These are phyloP conservation scores for Barnettozyma pratensis DNA, from an alignment of 805 yeast genomes.

Conservation along the genomic window DNA sequence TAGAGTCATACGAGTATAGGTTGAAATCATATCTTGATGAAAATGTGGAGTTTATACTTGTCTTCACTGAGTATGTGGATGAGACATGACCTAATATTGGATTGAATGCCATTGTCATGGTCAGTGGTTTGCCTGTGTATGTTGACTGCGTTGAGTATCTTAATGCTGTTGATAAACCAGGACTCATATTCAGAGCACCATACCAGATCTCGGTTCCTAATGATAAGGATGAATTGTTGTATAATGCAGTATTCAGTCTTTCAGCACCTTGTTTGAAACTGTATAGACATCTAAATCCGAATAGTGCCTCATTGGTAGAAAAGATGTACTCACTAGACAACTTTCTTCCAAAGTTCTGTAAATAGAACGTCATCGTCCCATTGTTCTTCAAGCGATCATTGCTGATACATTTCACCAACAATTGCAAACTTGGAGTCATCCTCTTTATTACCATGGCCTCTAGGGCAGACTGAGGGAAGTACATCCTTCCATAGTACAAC, in stretches of 20 bases:
- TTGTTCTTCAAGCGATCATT: constrained; percentile 51
- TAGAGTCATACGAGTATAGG: constrained; percentile 83
- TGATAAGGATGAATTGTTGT: constrained; percentile 61
- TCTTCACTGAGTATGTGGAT: constrained; percentile 80
- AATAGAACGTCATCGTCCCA: constrained; percentile 58
- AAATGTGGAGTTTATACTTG: constrained; percentile 69
- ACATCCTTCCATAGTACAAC: constrained; percentile 78
- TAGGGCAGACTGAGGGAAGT: constrained; percentile 77
- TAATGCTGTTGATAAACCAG: constrained; percentile 82
- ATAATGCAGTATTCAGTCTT: constrained; percentile 35
- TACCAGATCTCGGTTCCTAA: constrained; percentile 88
- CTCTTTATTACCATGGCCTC: constrained; percentile 83
- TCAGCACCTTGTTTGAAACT: constrained; percentile 43
- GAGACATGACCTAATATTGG: constrained; percentile 89
- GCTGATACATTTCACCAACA: constrained; percentile 71
- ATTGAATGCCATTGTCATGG: constrained; percentile 80
- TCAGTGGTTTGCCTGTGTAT: constrained; percentile 82
- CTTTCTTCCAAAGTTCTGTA: constrained; percentile 62
- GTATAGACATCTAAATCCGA: constrained; percentile 78
- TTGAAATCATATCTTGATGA: constrained; percentile 87
- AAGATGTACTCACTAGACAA: constrained; percentile 70
- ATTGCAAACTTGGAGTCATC: constrained; percentile 52
- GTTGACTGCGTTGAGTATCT: constrained; percentile 83
- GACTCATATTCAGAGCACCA: constrained; percentile 77
- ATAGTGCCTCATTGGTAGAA: constrained; percentile 75